phyloP scores from a whole-genome alignment of 108 stramenopile genomes.

The Cyclostephanos invisitatus region DNA sequence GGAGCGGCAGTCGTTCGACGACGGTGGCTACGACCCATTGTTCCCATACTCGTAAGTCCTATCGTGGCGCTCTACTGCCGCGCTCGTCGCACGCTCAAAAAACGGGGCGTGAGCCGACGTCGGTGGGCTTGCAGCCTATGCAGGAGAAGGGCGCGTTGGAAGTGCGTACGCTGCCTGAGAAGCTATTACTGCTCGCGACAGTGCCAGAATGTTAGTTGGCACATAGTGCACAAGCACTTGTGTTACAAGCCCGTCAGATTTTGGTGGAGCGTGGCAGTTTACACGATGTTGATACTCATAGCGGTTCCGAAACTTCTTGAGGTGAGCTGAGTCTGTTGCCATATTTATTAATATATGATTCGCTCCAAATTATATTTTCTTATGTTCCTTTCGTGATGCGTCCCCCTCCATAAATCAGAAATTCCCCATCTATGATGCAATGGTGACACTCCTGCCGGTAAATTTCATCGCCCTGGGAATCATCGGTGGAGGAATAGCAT shows the following conservation, averaged over 20 bases:
- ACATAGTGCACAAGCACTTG: slow-evolving; percentile 92
- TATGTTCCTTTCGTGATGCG: neutral
- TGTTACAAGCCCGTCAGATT: slow-evolving; percentile 89
- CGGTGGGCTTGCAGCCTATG: slow-evolving; percentile 92
- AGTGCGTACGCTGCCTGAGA: slow-evolving; percentile 89
- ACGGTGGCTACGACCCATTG: slow-evolving; percentile 76
- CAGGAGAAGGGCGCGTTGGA: slow-evolving; percentile 85
- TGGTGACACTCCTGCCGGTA: slow-evolving; percentile 58
- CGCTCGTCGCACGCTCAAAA: slow-evolving; percentile 80
- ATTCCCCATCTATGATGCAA: slow-evolving; percentile 78
- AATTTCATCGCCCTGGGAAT: slow-evolving; percentile 77
- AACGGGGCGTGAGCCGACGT: slow-evolving; percentile 81
- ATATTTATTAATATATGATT: neutral
- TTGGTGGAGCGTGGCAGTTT: slow-evolving; percentile 74
- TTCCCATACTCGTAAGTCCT: slow-evolving; percentile 79
- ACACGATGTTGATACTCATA: slow-evolving; percentile 51
- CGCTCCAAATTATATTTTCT: neutral
- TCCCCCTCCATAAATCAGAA: slow-evolving; percentile 32
- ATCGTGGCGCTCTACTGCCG: slow-evolving; percentile 84
- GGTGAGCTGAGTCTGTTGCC: slow-evolving; percentile 19
- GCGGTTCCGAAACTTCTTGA: slow-evolving; percentile 71
- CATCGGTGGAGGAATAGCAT: slow-evolving; percentile 76
- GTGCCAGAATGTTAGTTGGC: slow-evolving; percentile 93
- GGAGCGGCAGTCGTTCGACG: slow-evolving; percentile 73
- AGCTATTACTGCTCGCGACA: slow-evolving; percentile 90